These are phyloP conservation scores for Talaromyces sp. DNA, from an alignment of 2,329 filamentous ascomycete species.

Conservation along the genomic window DNA sequence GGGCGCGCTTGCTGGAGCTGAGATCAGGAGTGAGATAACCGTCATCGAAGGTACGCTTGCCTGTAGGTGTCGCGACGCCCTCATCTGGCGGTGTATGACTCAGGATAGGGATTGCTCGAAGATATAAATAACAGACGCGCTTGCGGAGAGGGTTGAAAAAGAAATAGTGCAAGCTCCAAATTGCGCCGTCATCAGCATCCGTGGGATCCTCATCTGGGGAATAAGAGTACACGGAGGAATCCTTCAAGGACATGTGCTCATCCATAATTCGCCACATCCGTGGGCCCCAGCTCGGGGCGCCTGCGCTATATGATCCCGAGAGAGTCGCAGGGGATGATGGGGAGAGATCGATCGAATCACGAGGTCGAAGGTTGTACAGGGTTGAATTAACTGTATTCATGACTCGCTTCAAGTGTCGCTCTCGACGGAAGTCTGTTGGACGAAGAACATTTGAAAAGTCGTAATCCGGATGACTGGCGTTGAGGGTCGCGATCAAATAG, in stretches of 20 bases:
- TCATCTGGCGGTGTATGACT: constrained; percentile 66
- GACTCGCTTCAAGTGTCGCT: constrained; percentile 75
- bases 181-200: constrained; percentile 87
- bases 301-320: constrained; percentile 50
- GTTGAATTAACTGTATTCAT: constrained; percentile 88
- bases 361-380: constrained; percentile 80
- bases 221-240: constrained; percentile 89
- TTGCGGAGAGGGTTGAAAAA: constrained; percentile 95
- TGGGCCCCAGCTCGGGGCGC: constrained; percentile 72
- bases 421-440: constrained; percentile 85
- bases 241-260: constrained; percentile 88
- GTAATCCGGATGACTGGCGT: constrained; percentile 94
- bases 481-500: constrained; percentile 93
- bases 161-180: constrained; percentile 96
- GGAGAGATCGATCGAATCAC: constrained; percentile 45
- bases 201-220: constrained; percentile 87
- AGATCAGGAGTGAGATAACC: constrained; percentile 53
- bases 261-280: constrained; percentile 91
- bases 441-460: constrained; percentile 93
- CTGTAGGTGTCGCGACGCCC: constrained; percentile 44
- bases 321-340: constrained; percentile 47
- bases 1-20: constrained; percentile 76
- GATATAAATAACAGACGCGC: constrained; percentile 89
- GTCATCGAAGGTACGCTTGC: constrained; percentile 52
- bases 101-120: constrained; percentile 77